A percentile compares a stretch with the other conserved stretches of the same genome.
Conservation (phyloP, 306 rosid species). For the Cicer cuneatum region DNA sequence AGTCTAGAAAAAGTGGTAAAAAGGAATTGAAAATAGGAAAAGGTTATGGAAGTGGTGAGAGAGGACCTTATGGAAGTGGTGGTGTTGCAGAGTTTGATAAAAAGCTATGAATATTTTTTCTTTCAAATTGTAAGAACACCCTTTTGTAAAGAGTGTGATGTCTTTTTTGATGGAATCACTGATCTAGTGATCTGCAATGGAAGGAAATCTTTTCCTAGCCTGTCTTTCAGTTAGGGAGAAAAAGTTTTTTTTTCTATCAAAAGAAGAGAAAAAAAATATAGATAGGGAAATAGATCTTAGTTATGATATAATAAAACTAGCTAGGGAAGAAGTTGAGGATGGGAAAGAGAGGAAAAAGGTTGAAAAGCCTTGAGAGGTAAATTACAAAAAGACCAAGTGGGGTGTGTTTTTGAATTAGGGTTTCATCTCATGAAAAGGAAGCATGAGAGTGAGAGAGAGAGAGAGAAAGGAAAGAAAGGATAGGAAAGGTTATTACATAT, state of each 20-base stretch:
- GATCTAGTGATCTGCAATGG: constrained; percentile 54
- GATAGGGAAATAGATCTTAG: constrained; percentile 48
- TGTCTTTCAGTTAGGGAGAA: constrained; percentile 63
- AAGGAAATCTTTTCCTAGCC: constrained; percentile 60
- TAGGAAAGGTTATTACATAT: constrained; percentile 48
- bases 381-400: constrained; percentile 44
- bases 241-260: constrained; percentile 46
- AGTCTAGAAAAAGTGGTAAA: neutral
- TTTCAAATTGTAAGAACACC: constrained; percentile 10
- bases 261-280: constrained; percentile 58
- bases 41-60: constrained; percentile 7
- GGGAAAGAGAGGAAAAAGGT: constrained; percentile 17
- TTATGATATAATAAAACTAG: constrained; percentile 40
- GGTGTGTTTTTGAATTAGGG: constrained; percentile 8
- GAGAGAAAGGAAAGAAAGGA: constrained; percentile 32
- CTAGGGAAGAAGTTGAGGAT: constrained; percentile 34
- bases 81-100: constrained; percentile 29
- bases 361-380: constrained; percentile 35
- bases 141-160: constrained; percentile 40
- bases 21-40: constrained; percentile 16
- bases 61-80: constrained; percentile 41
- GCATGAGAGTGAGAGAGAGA: neutral
- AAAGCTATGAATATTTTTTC: neutral
- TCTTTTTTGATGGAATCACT: constrained; percentile 55
- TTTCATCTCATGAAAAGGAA: neutral